phyloP scores from a whole-genome alignment of 768 basidiomycete genomes.

The Tylopilus vinaceipallidus region DNA sequence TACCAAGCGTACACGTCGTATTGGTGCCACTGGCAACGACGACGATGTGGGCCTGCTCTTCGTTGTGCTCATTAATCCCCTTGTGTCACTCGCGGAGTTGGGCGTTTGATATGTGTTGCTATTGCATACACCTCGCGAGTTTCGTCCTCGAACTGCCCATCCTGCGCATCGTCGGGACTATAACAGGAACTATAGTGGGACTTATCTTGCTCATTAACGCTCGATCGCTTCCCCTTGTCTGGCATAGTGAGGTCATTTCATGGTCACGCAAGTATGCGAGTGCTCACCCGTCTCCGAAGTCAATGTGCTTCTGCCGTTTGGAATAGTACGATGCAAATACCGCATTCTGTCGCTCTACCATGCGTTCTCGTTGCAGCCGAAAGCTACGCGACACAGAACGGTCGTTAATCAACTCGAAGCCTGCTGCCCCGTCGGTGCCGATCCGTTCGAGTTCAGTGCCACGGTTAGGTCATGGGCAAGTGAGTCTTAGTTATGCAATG shows the following conservation, averaged over 20 bases:
- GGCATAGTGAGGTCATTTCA: slow-evolving; percentile 11
- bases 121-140: neutral
- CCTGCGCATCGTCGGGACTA: neutral
- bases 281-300: neutral
- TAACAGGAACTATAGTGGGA: slow-evolving; percentile 1
- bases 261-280: too few species aligned
- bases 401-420: slow-evolving; percentile 12
- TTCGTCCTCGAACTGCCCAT: neutral
- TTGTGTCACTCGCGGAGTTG: neutral
- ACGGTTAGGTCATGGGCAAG: slow-evolving; percentile 13
- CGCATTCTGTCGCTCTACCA: slow-evolving; percentile 4
- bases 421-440: slow-evolving; percentile 12
- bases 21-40: neutral
- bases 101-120: neutral
- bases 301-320: slow-evolving; percentile 10
- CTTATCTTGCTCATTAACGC: slow-evolving; percentile 12
- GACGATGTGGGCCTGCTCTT: neutral
- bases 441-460: slow-evolving; percentile 15
- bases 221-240: slow-evolving; percentile 12
- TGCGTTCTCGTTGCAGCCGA: slow-evolving; percentile 3
- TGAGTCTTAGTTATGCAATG: slow-evolving; percentile 3
- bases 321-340: slow-evolving; percentile 13
- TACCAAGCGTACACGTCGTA: too few species aligned
- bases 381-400: slow-evolving; percentile 8
- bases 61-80: slow-evolving; percentile 8